Percentiles rank a stretch among this genome's conserved stretches.
Conservation (phyloP, 2,329 filamentous ascomycete genomes). For the Ophiostoma himal-ulmi region DNA sequence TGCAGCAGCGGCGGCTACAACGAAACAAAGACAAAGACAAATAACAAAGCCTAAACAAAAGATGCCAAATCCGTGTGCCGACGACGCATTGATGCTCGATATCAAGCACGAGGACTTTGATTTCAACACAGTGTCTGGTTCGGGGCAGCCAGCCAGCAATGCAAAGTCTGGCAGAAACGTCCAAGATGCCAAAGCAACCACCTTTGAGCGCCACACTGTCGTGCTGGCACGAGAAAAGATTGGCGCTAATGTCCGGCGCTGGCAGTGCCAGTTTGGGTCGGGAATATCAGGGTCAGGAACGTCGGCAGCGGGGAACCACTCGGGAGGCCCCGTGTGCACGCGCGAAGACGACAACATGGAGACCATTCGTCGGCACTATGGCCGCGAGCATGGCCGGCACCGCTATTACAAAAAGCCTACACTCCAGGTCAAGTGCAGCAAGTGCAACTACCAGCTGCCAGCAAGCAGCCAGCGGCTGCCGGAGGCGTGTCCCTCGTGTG, state of each 20-base stretch:
- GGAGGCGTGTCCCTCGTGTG: slow-evolving; percentile 20
- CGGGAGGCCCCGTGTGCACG: slow-evolving; percentile 19
- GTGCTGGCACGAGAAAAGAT: slow-evolving; percentile 24
- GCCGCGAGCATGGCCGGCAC: slow-evolving; percentile 26
- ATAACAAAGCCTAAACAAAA: neutral
- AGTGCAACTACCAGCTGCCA: slow-evolving; percentile 13
- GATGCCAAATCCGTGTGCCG: neutral
- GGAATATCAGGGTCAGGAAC: slow-evolving; percentile 19
- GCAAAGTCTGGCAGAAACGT: neutral
- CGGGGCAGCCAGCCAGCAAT: neutral
- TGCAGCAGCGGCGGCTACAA: neutral
- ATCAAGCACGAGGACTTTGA: neutral
- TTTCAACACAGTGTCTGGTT: neutral
- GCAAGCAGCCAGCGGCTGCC: slow-evolving; percentile 10
- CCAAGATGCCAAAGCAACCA: slow-evolving; percentile 11
- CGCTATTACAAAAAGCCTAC: slow-evolving; percentile 22
- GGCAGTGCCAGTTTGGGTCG: slow-evolving; percentile 25
- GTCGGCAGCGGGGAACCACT: neutral
- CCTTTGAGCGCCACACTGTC: slow-evolving; percentile 21
- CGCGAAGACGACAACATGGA: slow-evolving; percentile 26
- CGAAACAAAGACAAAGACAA: neutral
- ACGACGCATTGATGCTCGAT: neutral
- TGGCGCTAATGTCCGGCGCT: slow-evolving; percentile 19
- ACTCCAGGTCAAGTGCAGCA: slow-evolving; percentile 19
- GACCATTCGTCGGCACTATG: slow-evolving; percentile 27